Evolutionary conservation across 2,329 filamentous ascomycete species (phyloP).

Genomic region (Pseudogymnoascus sp.): DNA sequence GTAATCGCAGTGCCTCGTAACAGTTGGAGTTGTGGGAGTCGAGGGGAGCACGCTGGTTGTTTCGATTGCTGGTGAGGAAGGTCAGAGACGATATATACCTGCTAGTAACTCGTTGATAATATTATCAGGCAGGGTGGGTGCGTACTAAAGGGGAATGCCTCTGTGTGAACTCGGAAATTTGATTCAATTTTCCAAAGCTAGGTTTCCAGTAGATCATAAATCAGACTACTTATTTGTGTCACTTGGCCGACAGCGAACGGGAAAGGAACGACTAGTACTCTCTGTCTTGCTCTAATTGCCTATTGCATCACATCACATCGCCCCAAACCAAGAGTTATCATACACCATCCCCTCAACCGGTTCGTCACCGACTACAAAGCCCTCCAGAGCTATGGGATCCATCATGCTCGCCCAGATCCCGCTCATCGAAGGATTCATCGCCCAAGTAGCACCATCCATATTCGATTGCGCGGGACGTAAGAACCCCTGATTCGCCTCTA

Average conservation of each 20-base stretch:
- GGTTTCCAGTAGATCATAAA: too few relatives aligned
- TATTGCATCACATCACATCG: neutral
- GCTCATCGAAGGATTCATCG: neutral
- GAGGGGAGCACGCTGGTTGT: too few relatives aligned
- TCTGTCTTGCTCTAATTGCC: neutral
- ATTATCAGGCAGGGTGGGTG: too few relatives aligned
- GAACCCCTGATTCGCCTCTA: neutral
- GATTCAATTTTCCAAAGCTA: too few relatives aligned
- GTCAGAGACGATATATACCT: too few relatives aligned
- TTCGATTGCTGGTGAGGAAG: too few relatives aligned
- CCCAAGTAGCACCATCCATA: neutral
- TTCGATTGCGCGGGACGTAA: neutral
- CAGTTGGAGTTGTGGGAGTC: neutral
- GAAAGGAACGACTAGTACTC: neutral
- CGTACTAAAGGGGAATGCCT: too few relatives aligned
- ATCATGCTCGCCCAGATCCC: neutral
- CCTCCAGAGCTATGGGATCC: neutral
- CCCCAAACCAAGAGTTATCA: neutral
- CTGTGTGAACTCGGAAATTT: too few relatives aligned
- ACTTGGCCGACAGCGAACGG: too few relatives aligned
- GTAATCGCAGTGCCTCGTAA: neutral
- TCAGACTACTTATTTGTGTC: too few relatives aligned
- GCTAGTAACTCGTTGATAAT: too few relatives aligned
- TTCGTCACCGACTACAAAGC: neutral
- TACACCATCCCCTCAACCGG: neutral